Conservation (phyloP, 176 grass and related monocot genomes). For the barley (Hordeum vulgare) region MorexV3_pseudomolecules_assembly NC_058520.1:499439222-499439721, state of each 20-base stretch:
- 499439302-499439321: background rate
- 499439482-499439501: background rate
- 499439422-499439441: background rate
- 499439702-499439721: conserved; percentile 98
- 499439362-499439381: background rate
- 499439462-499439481: background rate
- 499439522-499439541: background rate
- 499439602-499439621: background rate
- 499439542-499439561: background rate
- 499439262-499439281: background rate
- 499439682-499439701: conserved; percentile 58
- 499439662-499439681: background rate
- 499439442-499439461: background rate
- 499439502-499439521: background rate
- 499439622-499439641: background rate
- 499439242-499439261: background rate
- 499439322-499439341: background rate
- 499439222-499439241: background rate
- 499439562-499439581: background rate
- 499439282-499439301: background rate
- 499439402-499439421: conserved; percentile 6
- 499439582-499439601: background rate
- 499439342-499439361: background rate
- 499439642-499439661: background rate
- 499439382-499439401: background rate